Evolutionary conservation across 2,329 filamentous ascomycete species (phyloP), one percentile per base, ranked within the genome.

Genomic region (Chaetomiaceae sp.): DNA sequence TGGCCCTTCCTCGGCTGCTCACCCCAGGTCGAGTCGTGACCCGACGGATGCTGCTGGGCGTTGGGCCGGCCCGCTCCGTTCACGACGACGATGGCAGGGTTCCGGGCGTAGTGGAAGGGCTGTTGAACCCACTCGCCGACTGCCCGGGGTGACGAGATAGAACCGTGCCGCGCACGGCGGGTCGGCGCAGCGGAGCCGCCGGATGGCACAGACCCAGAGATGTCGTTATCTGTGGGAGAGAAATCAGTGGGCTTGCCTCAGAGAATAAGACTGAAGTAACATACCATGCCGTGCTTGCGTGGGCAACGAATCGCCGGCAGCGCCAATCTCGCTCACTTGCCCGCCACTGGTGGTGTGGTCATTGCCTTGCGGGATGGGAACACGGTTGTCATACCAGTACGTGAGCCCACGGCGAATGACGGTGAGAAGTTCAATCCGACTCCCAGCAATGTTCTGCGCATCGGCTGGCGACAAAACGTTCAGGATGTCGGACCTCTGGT

Each of bases 401-500:
- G 14, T 3, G 5, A 61, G 45, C 2, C 29, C 45, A 2, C 32
- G 21, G 16, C 51, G 48, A 2, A 59, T 16, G 13, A 53, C 4
- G n/a, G 14, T 16, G 34, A 53, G 30, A 10, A 25, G 48, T 21
- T 16, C 10, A 1, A 16, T 11, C 2, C 14, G 14, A 33, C 43
- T 53, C 9, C 9, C 16, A 10, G 13, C 13, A 11, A 59, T 16
- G 5, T 56, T 23, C 1, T 34, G 6, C 16, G 34, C n/a, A 20
- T 59, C 55, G 10, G 20, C 8, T 1, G 27, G 29, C 3, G 38
- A 34, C 11, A 61, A n/a, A 23, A 59, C 25, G 5, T 6, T 8
- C 21, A 55, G 27, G 37, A 58, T 47, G n/a, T 56, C 53, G 8
- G 20, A 13, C 14, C 36, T 27, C n/a, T 44, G 44, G 4, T 66